Conservation (phyloP, 208 protist genomes). For the Spironucleus salmonicida region DNA sequence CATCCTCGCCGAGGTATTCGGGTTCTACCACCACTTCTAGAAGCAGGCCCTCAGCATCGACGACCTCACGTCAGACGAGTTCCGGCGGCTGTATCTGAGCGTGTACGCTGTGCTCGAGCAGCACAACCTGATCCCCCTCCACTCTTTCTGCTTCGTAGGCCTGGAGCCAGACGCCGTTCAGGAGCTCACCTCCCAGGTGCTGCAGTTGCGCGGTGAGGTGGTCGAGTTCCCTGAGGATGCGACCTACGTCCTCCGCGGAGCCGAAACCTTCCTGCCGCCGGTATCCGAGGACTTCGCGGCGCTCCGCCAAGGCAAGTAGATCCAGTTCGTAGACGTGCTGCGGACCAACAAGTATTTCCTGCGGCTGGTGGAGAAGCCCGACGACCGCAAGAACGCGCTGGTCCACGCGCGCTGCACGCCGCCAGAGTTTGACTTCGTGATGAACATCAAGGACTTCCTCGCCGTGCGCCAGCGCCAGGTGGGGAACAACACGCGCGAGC, state of each 20-base stretch:
- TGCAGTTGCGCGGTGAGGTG: background rate
- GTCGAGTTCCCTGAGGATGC: background rate
- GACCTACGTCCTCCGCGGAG: background rate
- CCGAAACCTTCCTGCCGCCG: background rate
- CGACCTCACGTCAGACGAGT: background rate
- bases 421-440: conserved; percentile 1
- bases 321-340: background rate
- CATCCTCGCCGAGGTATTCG: background rate
- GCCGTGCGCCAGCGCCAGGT: background rate
- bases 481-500: background rate
- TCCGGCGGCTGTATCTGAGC: background rate
- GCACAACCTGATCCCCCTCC: background rate
- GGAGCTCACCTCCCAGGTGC: background rate
- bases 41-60: background rate
- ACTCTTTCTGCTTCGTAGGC: background rate
- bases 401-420: conserved; percentile 10
- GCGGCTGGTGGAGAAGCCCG: background rate
- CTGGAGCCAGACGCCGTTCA: background rate
- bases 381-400: background rate
- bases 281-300: background rate
- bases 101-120: background rate
- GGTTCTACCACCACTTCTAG: background rate
- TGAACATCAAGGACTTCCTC: background rate
- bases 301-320: background rate
- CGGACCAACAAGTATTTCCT: background rate